These are phyloP conservation scores for Hortaea sp. DNA, from an alignment of 2,329 filamentous ascomycete genomes.

Conservation along the genomic window DNA sequence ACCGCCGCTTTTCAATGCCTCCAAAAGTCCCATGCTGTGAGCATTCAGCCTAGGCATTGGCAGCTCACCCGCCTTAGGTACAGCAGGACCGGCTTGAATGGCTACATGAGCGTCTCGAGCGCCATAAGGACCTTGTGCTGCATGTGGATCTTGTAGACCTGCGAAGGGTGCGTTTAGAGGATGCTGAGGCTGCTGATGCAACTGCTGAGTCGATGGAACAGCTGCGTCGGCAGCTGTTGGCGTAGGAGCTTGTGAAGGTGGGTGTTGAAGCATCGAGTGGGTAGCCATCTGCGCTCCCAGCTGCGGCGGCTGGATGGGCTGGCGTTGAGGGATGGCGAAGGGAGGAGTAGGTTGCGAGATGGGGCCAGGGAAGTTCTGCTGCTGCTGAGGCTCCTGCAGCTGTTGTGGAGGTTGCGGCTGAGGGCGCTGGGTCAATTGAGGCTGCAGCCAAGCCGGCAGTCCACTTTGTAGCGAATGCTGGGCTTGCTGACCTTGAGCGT, in stretches of 20 bases:
- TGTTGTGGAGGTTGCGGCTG: not conserved
- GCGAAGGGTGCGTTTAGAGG: too few species aligned
- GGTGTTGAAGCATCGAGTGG: too few species aligned
- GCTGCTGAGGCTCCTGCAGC: not conserved
- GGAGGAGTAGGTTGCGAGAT: too few species aligned
- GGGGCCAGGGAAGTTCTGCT: not conserved
- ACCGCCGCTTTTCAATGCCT: slow-evolving; percentile 41
- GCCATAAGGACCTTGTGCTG: not conserved
- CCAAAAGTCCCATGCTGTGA: slow-evolving; percentile 48
- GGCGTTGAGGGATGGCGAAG: too few species aligned
- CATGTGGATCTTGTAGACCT: not conserved
- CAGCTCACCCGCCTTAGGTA: slow-evolving; percentile 47
- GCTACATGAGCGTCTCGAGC: slow-evolving; percentile 28
- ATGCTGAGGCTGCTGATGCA: too few species aligned
- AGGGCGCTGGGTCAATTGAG: not conserved
- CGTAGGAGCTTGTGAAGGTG: too few species aligned
- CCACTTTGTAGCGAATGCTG: slow-evolving; percentile 8
- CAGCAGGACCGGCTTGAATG: slow-evolving; percentile 28
- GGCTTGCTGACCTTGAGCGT: slow-evolving; percentile 10
- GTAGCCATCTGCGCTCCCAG: too few species aligned
- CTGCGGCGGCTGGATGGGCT: too few species aligned
- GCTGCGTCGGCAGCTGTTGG: too few species aligned
- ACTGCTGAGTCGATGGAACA: too few species aligned
- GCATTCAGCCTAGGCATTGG: slow-evolving; percentile 49
- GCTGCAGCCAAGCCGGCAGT: not conserved